phyloP scores from a whole-genome alignment of 2,329 filamentous ascomycete genomes.

The Leptographium wingfieldii region DNA sequence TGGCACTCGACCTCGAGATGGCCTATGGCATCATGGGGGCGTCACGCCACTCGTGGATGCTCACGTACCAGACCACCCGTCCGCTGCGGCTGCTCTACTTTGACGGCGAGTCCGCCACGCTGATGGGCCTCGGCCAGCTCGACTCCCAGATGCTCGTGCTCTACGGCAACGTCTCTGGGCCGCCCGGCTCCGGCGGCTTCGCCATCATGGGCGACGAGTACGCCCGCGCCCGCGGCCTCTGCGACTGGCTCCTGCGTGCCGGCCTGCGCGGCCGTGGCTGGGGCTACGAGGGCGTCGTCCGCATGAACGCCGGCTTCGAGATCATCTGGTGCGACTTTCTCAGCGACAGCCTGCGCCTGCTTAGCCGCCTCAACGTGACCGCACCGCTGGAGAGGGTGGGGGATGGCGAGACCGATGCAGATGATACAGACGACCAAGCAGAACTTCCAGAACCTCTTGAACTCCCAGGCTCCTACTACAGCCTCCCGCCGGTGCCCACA shows the following conservation, averaged over 20 bases:
- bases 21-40: conserved; percentile 39
- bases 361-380: conserved; percentile 33
- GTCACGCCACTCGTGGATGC: conserved; percentile 27
- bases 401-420: not conserved
- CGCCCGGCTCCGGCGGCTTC: conserved; percentile 16
- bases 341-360: conserved; percentile 27
- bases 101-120: conserved; percentile 34
- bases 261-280: conserved; percentile 30
- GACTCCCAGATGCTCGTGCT: conserved; percentile 37
- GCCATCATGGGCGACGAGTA: conserved; percentile 29
- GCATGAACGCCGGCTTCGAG: conserved; percentile 40
- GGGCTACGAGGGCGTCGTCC: conserved; percentile 36
- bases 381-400: conserved; percentile 23
- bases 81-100: conserved; percentile 32
- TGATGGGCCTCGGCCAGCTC: conserved; percentile 32
- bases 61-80: conserved; percentile 34
- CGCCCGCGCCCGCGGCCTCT: conserved; percentile 31
- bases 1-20: conserved; percentile 40
- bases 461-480: conserved; percentile 17
- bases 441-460: conserved; percentile 2
- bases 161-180: conserved; percentile 31
- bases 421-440: not conserved
- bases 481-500: conserved; percentile 24
- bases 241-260: conserved; percentile 28
- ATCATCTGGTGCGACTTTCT: conserved; percentile 39